Base-by-base conservation (phyloP, 2,329 filamentous ascomycete genomes). In the Pseudogymnoascus sp. region DNA sequence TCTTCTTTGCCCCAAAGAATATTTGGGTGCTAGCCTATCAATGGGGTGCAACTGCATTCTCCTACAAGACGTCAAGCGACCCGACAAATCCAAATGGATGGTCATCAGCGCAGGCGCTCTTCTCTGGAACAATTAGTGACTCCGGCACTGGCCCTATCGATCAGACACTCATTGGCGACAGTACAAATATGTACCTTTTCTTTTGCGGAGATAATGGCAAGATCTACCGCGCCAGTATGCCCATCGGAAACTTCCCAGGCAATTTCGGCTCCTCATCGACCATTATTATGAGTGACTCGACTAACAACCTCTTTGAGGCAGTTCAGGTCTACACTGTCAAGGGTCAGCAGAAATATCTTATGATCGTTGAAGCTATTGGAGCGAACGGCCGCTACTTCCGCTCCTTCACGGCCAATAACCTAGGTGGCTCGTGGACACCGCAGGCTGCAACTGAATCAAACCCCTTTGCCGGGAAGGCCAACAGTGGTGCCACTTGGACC, bases 11-110 rank as follows among this genome's bases (percentile, higher is more conserved):
- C 4, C 85, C 84, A 0, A 86, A 85, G 74, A 76, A 73, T 65
- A 71, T 81, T 64, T 88, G 85, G 85, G 74, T 87, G n/a, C 77
- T 87, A 0, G 81, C 83, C n/a, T 81, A 86, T 68, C 84, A 88
- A 71, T 87, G 84, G 83, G 84, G 84, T 1, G 68, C 80, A 0
- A 80, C 77, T 0, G 66, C 83, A 0, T 88, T 87, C 74, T 78
- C 78, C 2, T 87, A 86, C 76, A 72, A 72, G 58, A 87, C 84
- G 1, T 81, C 83, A 0, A 80, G 64, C 58, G 77, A 87, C 67
- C 84, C 84, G 0, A 78, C 79, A 63, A 78, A 84, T 63, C 71
- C 76, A 1, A 84, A 84, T 68, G 76, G 80, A 39, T 88, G 85
- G 84, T 79, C 78, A 1, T 64, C 74, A 70, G 70, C 75, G 7